Percentiles rank a stretch among this genome's conserved stretches.
Conservation (phyloP, 2,329 filamentous ascomycete genomes). For the Calcarisporium arbuscula region DNA sequence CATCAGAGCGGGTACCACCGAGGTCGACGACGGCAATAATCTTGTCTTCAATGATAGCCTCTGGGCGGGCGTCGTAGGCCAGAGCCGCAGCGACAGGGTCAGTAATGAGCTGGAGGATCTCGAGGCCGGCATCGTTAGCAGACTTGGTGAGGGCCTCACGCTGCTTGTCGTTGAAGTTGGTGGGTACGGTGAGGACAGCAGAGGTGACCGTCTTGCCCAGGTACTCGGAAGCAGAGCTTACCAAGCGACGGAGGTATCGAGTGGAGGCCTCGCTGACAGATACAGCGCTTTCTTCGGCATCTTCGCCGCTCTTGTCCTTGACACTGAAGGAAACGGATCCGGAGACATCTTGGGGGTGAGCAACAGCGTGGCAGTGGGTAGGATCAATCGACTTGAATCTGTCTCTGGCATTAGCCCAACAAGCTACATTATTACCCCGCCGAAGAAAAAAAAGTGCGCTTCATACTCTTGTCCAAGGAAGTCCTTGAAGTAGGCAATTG, state of each 20-base stretch:
- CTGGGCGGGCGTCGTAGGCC: constrained; percentile 82
- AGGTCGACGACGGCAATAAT: constrained; percentile 86
- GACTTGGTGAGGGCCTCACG: constrained; percentile 72
- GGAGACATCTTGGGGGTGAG: constrained; percentile 73
- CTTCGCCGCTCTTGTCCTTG: constrained; percentile 64
- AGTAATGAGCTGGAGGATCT: constrained; percentile 86
- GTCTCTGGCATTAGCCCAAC: constrained; percentile 8
- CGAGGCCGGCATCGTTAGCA: constrained; percentile 73
- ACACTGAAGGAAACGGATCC: constrained; percentile 75
- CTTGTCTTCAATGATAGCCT: constrained; percentile 74
- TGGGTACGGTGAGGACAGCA: constrained; percentile 90
- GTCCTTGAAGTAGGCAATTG: constrained; percentile 91
- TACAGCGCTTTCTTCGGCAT: constrained; percentile 55
- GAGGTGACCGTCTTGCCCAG: constrained; percentile 89
- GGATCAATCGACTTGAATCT: constrained; percentile 94
- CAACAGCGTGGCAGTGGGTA: constrained; percentile 86
- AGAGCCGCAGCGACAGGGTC: constrained; percentile 86
- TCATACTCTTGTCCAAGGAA: constrained; percentile 87
- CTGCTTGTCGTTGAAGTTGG: constrained; percentile 85
- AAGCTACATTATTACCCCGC: neutral
- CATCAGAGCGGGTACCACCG: constrained; percentile 86
- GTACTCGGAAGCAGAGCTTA: constrained; percentile 81
- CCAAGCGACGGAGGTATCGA: constrained; percentile 76
- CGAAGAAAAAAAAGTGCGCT: neutral
- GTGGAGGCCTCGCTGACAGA: constrained; percentile 76